These are phyloP conservation scores for Ceratonia siliqua DNA, from an alignment of 306 rosid species.

Conservation along the genomic window DNA sequence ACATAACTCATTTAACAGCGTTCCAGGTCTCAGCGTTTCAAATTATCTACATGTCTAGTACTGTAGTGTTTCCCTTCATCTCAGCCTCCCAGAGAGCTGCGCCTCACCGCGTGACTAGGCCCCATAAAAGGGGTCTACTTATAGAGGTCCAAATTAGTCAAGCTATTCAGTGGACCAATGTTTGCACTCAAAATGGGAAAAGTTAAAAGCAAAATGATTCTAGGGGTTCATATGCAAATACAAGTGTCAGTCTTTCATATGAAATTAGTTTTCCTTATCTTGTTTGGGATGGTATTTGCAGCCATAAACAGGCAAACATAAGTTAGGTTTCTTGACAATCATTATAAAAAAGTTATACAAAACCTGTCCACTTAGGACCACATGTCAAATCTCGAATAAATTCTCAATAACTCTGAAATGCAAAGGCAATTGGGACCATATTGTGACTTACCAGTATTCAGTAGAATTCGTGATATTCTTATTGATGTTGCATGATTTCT, in stretches of 20 bases:
- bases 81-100: constrained; percentile 17
- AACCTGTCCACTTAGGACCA: constrained; percentile 37
- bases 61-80: constrained; percentile 23
- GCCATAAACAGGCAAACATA: constrained; percentile 1
- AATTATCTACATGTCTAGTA: constrained; percentile 19
- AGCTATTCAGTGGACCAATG: background rate
- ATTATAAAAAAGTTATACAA: constrained; percentile 27
- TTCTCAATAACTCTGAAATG: constrained; percentile 37
- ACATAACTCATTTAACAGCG: background rate
- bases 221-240: background rate
- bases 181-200: background rate
- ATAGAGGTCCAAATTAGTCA: constrained; percentile 12
- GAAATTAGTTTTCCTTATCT: background rate
- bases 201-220: constrained; percentile 9
- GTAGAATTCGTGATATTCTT: constrained; percentile 35
- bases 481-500: constrained; percentile 35
- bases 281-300: background rate
- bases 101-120: constrained; percentile 12
- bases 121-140: background rate
- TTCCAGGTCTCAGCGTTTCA: background rate
- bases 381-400: constrained; percentile 45
- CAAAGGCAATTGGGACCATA: constrained; percentile 44
- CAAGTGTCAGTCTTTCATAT: constrained; percentile 1
- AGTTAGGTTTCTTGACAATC: constrained; percentile 15
- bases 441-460: constrained; percentile 41